These are phyloP conservation scores for Polytrichum formosum DNA, from an alignment of 225 moss, liverwort and hornwort species.

Conservation along the genomic window DNA sequence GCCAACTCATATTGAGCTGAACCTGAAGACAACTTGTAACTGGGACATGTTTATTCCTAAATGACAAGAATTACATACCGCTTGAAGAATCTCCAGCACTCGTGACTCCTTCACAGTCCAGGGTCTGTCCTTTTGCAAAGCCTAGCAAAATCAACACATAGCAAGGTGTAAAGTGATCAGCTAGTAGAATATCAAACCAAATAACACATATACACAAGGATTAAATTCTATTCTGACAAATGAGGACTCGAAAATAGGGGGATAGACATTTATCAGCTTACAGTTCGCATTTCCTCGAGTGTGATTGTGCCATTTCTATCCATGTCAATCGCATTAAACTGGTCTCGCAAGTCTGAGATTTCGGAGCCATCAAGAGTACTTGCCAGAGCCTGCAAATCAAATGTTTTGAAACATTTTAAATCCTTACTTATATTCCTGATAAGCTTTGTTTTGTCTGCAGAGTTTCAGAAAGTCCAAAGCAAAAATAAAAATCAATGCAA, in stretches of 20 bases:
- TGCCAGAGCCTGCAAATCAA: constrained; percentile 63
- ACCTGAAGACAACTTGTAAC: too few relatives aligned
- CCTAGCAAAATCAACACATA: constrained; percentile 22
- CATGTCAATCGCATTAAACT: constrained; percentile 89
- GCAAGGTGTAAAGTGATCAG: not conserved
- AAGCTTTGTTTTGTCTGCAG: too few relatives aligned
- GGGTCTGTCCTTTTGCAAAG: constrained; percentile 79
- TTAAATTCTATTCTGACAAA: not conserved
- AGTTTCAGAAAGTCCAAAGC: too few relatives aligned
- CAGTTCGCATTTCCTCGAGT: constrained; percentile 82
- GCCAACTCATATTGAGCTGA: too few relatives aligned
- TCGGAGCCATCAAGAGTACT: constrained; percentile 77
- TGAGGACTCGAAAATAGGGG: not conserved
- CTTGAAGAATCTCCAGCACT: constrained; percentile 82
- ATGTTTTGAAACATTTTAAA: too few relatives aligned
- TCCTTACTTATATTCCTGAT: too few relatives aligned
- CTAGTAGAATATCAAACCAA: not conserved
- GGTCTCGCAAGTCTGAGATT: constrained; percentile 75
- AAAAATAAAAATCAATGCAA: not conserved
- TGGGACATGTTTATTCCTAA: too few relatives aligned
- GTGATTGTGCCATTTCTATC: constrained; percentile 97
- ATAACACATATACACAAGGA: not conserved
- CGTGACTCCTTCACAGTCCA: constrained; percentile 89
- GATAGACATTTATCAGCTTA: constrained; percentile 5
- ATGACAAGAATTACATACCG: constrained; percentile 29